Percentiles rank a stretch among this genome's conserved stretches.
phyloP scores from a whole-genome alignment of 225 moss, liverwort and hornwort species.

The Marchantia polymorpha region DNA sequence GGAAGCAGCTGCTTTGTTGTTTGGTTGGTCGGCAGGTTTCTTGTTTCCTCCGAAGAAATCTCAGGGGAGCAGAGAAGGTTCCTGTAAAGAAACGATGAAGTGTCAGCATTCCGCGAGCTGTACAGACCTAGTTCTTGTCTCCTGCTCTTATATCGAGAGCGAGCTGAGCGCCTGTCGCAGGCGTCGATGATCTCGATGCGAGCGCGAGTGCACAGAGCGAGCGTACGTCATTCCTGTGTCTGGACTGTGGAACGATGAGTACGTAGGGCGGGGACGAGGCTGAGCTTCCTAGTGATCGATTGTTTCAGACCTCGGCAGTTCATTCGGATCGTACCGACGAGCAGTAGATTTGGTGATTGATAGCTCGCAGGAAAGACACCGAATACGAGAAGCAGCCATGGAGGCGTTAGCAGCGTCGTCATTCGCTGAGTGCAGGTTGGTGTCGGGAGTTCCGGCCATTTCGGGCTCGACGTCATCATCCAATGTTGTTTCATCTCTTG shows the following conservation, averaged over 20 bases:
- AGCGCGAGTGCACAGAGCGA: too few relatives aligned
- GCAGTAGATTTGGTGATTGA: neutral
- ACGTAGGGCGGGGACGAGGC: neutral
- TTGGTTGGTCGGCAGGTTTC: too few relatives aligned
- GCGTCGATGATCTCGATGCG: slow-evolving; percentile 6
- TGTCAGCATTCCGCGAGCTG: too few relatives aligned
- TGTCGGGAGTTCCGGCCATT: neutral
- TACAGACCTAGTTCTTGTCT: too few relatives aligned
- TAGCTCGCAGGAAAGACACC: neutral
- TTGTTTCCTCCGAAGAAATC: too few relatives aligned
- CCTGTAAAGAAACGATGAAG: too few relatives aligned
- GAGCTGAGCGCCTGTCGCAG: neutral
- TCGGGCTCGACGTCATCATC: neutral
- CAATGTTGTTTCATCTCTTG: neutral
- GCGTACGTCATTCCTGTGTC: too few relatives aligned
- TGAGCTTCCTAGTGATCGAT: slow-evolving; percentile 8
- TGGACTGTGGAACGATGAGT: neutral
- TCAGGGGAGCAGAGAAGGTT: too few relatives aligned
- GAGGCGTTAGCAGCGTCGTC: slow-evolving; percentile 11
- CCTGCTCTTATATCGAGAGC: neutral
- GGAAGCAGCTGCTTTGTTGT: too few relatives aligned
- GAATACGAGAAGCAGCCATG: slow-evolving; percentile 14
- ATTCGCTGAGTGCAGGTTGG: neutral
- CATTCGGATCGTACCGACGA: neutral
- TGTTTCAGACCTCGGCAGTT: neutral